Percentiles rank a stretch among this genome's conserved stretches.
These are phyloP conservation scores for Apiospora kogelbergensis DNA, from an alignment of 2,329 filamentous ascomycete species.

Conservation along the genomic window DNA sequence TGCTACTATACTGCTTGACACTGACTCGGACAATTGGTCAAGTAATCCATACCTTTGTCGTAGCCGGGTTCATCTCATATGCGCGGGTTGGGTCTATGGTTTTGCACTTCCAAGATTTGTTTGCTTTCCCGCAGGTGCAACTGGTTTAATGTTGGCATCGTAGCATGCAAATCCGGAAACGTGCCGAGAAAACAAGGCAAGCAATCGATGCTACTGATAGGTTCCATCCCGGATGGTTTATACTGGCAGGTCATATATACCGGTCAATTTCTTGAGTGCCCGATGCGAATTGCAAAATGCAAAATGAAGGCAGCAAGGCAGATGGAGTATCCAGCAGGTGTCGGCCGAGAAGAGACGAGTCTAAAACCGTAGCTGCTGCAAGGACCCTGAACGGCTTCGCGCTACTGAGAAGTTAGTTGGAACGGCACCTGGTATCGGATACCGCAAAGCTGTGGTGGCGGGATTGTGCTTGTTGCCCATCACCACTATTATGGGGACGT, in stretches of 20 bases:
- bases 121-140: neutral
- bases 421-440: conserved; percentile 1
- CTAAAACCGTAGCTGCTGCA: conserved; percentile 1
- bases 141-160: neutral
- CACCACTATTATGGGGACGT: neutral
- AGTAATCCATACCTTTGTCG: neutral
- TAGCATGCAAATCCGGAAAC: neutral
- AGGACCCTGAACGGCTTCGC: conserved; percentile 2
- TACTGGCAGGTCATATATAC: neutral
- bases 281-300: neutral
- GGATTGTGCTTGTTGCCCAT: neutral
- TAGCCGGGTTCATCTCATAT: neutral
- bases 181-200: conserved; percentile 1
- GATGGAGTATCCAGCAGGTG: neutral
- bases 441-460: neutral
- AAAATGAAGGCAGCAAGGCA: neutral
- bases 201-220: neutral
- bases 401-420: neutral
- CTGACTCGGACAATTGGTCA: neutral
- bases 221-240: neutral
- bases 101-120: neutral
- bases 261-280: neutral
- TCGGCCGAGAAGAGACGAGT: neutral
- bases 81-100: neutral
- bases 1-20: neutral